Evolutionary conservation across 345 rosid genomes (phyloP), one percentile per base, ranked within the genome.

Genomic region (Eucalyptus cloeziana): DNA sequence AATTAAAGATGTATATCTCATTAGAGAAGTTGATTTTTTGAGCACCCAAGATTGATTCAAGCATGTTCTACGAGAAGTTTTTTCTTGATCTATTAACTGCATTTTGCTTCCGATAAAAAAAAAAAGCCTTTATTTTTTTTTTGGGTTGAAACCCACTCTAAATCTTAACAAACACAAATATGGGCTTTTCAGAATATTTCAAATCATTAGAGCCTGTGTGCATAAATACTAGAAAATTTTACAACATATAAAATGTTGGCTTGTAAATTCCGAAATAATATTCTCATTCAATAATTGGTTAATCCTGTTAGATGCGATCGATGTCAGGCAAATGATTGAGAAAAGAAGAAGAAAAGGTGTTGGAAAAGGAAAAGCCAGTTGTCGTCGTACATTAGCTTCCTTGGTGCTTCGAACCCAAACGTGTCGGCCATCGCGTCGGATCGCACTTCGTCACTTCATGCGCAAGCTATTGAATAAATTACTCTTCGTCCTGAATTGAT

Each of bases 11-110:
- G 37, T 14, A 7, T n/a, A 4, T 13, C 1, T 11, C 40, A 13
- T n/a, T 4, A 2, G 12, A 22, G 27, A 9, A 21, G 58, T 13
- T 30, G 33, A 12, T 30, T 11, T 25, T 25, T 27, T 25, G 31
- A 27, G n/a, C 4, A 60, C n/a, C n/a, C n/a, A n/a, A n/a, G n/a
- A 62, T 30, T 30, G 31, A 30, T 27, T 13, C 8, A 0, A 30
- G 15, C 31, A 62, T 13, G 17, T 13, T 30, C 17, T 25, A 10
- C 1, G 3, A 60, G 0, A 5, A 11, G 14, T 60, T 25, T 3
- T 58, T 60, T 25, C n/a, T 0, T 25, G 14, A 11, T 25, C 3
- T 60, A 0, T 10, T 10, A 60, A 60, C 15, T 25, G 11, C 14
- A 27, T 60, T 60, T 69, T 8, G 13, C 24, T 52, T 52, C 2